These are phyloP conservation scores for Alternaria gansuensis DNA, from an alignment of 2,329 filamentous ascomycete species.

Conservation along the genomic window DNA sequence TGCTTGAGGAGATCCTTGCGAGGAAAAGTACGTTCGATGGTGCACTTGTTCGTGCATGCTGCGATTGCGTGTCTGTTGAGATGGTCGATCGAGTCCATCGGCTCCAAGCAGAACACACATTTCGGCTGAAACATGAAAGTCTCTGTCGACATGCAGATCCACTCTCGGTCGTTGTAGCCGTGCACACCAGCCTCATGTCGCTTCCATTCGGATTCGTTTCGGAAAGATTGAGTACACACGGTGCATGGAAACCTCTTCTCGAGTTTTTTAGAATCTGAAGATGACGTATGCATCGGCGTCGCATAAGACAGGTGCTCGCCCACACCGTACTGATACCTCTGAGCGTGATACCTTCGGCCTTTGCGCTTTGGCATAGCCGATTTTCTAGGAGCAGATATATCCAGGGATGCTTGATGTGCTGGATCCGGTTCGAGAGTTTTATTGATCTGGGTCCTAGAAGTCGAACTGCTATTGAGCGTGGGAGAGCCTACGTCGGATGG, in stretches of 20 bases:
- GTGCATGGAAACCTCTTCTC: slow-evolving; percentile 19
- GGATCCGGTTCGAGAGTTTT: no score
- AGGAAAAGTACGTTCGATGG: slow-evolving; percentile 15
- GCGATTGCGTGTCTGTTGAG: slow-evolving; percentile 19
- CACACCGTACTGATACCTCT: not conserved
- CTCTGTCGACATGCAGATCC: slow-evolving; percentile 24
- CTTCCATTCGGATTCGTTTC: slow-evolving; percentile 21
- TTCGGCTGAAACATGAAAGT: not conserved
- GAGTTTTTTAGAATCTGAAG: not conserved
- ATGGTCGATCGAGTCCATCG: slow-evolving; percentile 9
- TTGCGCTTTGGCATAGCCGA: not conserved
- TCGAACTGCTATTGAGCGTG: not conserved
- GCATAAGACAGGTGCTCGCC: not conserved
- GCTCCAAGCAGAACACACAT: slow-evolving; percentile 25
- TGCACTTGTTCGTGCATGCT: slow-evolving; percentile 11
- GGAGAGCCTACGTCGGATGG: not conserved
- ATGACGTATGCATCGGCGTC: not conserved
- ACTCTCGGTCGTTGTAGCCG: slow-evolving; percentile 13
- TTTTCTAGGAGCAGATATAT: no score
- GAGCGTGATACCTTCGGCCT: not conserved
- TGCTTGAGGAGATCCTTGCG: slow-evolving; percentile 30
- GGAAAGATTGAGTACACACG: slow-evolving; percentile 21
- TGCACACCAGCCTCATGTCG: slow-evolving; percentile 27
- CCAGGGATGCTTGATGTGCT: not conserved
- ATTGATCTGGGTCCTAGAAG: not conserved